Conservation (phyloP, 1,139 yeast genomes). For the Ashbya aceris region DNA sequence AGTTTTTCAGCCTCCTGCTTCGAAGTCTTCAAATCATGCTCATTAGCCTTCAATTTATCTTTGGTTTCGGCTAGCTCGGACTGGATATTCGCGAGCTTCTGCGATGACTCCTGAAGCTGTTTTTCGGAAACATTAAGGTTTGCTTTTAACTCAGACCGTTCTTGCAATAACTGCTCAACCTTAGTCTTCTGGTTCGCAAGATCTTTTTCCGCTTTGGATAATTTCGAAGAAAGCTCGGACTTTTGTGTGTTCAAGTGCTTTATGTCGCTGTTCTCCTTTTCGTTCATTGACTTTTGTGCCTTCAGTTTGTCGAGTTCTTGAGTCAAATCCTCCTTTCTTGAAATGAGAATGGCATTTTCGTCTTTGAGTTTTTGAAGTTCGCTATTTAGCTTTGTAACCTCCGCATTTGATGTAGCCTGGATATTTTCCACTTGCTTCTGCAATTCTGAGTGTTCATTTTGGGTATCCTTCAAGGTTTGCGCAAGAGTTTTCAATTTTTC, state of each 20-base stretch:
- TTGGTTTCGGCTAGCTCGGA: too few species aligned
- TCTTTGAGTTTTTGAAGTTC: not conserved
- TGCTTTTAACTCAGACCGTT: too few species aligned
- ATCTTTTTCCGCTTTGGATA: too few species aligned
- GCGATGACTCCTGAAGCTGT: too few species aligned
- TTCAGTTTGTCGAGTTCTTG: not conserved
- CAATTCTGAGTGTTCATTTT: slow-evolving; percentile 11
- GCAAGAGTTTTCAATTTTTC: slow-evolving; percentile 33
- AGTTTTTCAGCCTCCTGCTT: not conserved
- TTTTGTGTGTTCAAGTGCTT: not conserved
- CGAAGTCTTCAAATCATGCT: not conserved
- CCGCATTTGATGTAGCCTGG: not conserved
- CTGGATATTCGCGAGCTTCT: too few species aligned
- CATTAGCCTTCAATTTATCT: not conserved
- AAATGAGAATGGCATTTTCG: not conserved
- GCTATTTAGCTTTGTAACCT: not conserved
- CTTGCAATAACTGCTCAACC: too few species aligned
- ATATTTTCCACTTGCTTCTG: not conserved
- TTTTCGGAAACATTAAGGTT: too few species aligned
- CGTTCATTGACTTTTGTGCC: not conserved
- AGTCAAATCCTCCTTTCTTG: not conserved
- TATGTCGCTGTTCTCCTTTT: not conserved
- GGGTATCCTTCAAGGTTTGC: slow-evolving; percentile 23
- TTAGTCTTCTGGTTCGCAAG: too few species aligned
- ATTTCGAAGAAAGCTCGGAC: too few species aligned